These are phyloP conservation scores for Cruciata laevipes DNA, from an alignment of 257 asterid genomes.

Conservation along the genomic window DNA sequence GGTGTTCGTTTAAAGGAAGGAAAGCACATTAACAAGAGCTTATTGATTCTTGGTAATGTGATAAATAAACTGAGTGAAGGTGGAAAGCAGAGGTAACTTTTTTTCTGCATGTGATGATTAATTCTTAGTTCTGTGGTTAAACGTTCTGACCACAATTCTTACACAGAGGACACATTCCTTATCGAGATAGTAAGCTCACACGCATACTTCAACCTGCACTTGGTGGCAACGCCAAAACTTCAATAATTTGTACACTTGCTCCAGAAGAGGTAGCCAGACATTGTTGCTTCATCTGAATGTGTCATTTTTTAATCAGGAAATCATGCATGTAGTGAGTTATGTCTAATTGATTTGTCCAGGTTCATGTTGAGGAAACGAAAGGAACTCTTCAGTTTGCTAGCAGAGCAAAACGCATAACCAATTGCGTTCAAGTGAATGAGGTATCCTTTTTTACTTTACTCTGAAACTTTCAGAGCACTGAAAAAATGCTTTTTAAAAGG, in stretches of 20 bases:
- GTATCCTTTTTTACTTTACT: conserved; percentile 26
- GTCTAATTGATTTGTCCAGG: conserved; percentile 30
- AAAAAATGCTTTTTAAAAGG: neutral
- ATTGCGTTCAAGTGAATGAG: conserved; percentile 99
- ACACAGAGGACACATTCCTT: conserved; percentile 93
- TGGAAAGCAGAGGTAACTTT: conserved; percentile 74
- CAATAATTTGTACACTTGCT: conserved; percentile 91
- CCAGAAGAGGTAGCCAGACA: conserved; percentile 76
- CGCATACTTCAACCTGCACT: conserved; percentile 99
- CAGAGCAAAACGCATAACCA: conserved; percentile 94
- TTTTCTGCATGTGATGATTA: neutral
- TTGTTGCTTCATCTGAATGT: conserved; percentile 11
- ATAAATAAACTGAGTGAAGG: conserved; percentile 96
- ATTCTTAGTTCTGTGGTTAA: neutral
- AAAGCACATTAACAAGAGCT: conserved; percentile 95
- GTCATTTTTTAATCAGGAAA: conserved; percentile 6
- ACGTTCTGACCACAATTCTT: conserved; percentile 17
- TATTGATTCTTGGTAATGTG: conserved; percentile 96
- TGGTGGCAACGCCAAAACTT: conserved; percentile 98
- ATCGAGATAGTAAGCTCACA: conserved; percentile 96
- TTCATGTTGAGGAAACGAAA: conserved; percentile 83
- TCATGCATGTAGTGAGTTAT: conserved; percentile 2
- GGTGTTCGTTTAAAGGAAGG: conserved; percentile 99
- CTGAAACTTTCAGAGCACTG: neutral
- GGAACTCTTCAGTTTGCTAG: conserved; percentile 99